Evolutionary conservation across 768 basidiomycete species (phyloP).

Genomic region (Tricholoma hemisulphureum): DNA sequence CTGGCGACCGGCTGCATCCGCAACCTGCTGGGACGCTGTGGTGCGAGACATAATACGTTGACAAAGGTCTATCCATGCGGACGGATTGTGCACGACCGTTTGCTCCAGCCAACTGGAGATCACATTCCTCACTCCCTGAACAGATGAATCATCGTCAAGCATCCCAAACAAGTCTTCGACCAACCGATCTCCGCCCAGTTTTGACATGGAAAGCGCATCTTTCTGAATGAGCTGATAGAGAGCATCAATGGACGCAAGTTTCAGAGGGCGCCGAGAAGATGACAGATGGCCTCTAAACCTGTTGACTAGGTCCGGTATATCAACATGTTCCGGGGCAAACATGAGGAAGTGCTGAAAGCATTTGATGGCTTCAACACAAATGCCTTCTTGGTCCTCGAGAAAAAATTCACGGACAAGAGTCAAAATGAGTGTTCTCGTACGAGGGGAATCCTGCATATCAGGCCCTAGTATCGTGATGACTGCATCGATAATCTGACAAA

Average conservation of each 20-base stretch:
- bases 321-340: slow-evolving; percentile 84
- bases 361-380: slow-evolving; percentile 91
- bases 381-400: slow-evolving; percentile 81
- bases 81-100: slow-evolving; percentile 89
- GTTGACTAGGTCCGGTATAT: slow-evolving; percentile 76
- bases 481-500: slow-evolving; percentile 90
- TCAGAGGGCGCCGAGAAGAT: slow-evolving; percentile 80
- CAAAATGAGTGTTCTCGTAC: slow-evolving; percentile 77
- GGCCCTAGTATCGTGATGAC: slow-evolving; percentile 93
- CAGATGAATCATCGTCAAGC: slow-evolving; percentile 91
- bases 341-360: slow-evolving; percentile 97
- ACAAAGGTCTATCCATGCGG: slow-evolving; percentile 97
- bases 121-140: slow-evolving; percentile 91
- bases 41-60: slow-evolving; percentile 96
- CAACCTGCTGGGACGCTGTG: slow-evolving; percentile 76
- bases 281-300: slow-evolving; percentile 78
- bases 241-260: slow-evolving; percentile 92
- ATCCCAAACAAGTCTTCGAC: slow-evolving; percentile 95
- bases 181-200: slow-evolving; percentile 87
- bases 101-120: slow-evolving; percentile 94
- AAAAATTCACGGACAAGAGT: slow-evolving; percentile 85
- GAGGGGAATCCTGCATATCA: slow-evolving; percentile 85
- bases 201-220: slow-evolving; percentile 88
- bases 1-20: slow-evolving; percentile 56
- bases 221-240: slow-evolving; percentile 96